A percentile compares a stretch with the other conserved stretches of the same genome.
Conservation (phyloP, 129 eudicot species). For the Oenanthe sinensis region DNA sequence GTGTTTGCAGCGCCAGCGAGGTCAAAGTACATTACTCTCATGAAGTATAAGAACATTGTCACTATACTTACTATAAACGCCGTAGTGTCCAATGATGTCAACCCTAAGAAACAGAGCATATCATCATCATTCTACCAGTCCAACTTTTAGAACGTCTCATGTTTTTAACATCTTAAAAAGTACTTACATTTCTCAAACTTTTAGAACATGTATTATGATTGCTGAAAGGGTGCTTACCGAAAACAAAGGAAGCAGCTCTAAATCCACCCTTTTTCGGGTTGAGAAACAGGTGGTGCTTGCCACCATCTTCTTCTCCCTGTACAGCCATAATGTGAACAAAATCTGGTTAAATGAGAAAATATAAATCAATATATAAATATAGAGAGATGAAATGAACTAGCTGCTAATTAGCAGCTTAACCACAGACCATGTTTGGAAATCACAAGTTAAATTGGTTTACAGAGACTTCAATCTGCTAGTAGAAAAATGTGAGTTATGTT, state of each 20-base stretch:
- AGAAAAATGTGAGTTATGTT: background rate
- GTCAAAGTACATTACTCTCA: constrained; percentile 33
- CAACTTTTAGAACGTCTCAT: background rate
- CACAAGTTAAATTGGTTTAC: background rate
- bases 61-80: constrained; percentile 52
- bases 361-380: background rate
- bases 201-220: background rate
- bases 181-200: too few relatives aligned
- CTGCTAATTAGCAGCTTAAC: background rate
- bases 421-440: background rate
- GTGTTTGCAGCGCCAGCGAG: constrained; percentile 68
- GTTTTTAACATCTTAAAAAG: background rate
- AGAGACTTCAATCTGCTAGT: background rate
- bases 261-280: constrained; percentile 5
- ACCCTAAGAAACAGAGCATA: constrained; percentile 22
- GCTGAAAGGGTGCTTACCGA: background rate
- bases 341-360: background rate
- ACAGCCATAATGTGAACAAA: background rate
- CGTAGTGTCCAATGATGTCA: constrained; percentile 58
- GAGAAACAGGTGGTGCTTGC: background rate
- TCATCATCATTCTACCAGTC: background rate
- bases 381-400: background rate
- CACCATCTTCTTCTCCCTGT: constrained; percentile 3
- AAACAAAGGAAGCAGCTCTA: constrained; percentile 10
- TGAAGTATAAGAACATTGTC: constrained; percentile 64